Evolutionary conservation across 2,329 filamentous ascomycete species (phyloP), one percentile per base, ranked within the genome.

Genomic region (Xylaria sp.): DNA sequence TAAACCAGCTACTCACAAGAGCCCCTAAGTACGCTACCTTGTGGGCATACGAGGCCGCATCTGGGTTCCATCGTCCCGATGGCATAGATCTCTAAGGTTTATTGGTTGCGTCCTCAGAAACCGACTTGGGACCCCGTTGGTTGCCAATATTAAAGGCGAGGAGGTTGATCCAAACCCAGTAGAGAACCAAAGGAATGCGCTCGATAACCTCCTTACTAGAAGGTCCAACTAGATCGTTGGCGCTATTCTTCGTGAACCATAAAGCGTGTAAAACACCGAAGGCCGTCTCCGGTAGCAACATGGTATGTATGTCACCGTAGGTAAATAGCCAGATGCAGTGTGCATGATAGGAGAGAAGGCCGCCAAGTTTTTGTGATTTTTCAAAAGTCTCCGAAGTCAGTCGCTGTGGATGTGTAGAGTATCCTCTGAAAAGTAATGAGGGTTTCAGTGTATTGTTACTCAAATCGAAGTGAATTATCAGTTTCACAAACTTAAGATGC

Each of bases 51-150:
- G 62, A 4, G 72, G 72, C 20, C 68, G 36, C 70, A 33, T 5
- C 20, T 43, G 3, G 72, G 69, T 1, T 77, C 72, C 51, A 76
- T 67, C 1, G 66, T 54, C 18, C 67, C 31, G 10, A 77, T 73
- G 52, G 79, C 39, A 80, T 64, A 0, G 78, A 74, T 2, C 78
- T 68, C 78, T 78, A 80, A 1, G 78, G 78, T 61, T 80, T 79
- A 68, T 80, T 80, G 13, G 73, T 62, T 0, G 61, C 13, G 52
- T 80, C 78, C 28, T 80, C 78, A 1, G 73, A 36, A 12, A 79
- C 62, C 0, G 75, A 71, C 1, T 71, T 68, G 0, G 69, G 60
- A 1, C 72, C 58, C 0, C 76, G 67, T 54, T 80, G 78, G 56
- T 80, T 80, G 18, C 73, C 68, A 8, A 80, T 73, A 10, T 76